These are phyloP conservation scores for Syncephalastrum racemosum DNA, from an alignment of 371 early-diverging fungal species.

Conservation along the genomic window DNA sequence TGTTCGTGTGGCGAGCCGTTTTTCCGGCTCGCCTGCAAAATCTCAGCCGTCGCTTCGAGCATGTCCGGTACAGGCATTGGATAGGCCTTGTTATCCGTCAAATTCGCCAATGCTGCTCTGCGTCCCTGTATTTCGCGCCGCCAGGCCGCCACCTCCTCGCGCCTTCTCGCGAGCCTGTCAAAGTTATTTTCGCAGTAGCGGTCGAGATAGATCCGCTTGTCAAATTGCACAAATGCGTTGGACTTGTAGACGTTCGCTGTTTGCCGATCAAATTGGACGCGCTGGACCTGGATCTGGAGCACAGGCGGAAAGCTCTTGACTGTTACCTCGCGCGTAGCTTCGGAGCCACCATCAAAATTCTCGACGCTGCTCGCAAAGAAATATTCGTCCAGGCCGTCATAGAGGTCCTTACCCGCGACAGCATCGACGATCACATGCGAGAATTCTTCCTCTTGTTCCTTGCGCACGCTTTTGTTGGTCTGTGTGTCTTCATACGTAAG, in stretches of 20 bases:
- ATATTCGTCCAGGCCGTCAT: constrained; percentile 63
- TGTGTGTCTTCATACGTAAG: constrained; percentile 48
- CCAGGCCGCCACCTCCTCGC: constrained; percentile 34
- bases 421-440: constrained; percentile 66
- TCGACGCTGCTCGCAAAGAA: constrained; percentile 54
- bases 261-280: constrained; percentile 67
- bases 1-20: constrained; percentile 6
- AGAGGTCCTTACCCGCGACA: constrained; percentile 53
- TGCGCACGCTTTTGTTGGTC: constrained; percentile 33
- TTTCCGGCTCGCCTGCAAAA: constrained; percentile 25
- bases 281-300: constrained; percentile 64
- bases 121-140: constrained; percentile 30
- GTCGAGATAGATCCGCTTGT: constrained; percentile 57
- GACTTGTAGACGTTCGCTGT: constrained; percentile 63
- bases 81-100: constrained; percentile 31
- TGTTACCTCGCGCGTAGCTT: constrained; percentile 54
- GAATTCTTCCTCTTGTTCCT: constrained; percentile 62
- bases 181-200: constrained; percentile 50
- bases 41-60: constrained; percentile 35
- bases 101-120: constrained; percentile 25
- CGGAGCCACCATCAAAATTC: constrained; percentile 50
- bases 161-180: constrained; percentile 29
- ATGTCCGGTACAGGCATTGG: constrained; percentile 44
- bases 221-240: constrained; percentile 60
- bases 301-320: constrained; percentile 60